These are phyloP conservation scores for Cadophora gregata DNA, from an alignment of 2,329 filamentous ascomycete genomes.

Conservation along the genomic window DNA sequence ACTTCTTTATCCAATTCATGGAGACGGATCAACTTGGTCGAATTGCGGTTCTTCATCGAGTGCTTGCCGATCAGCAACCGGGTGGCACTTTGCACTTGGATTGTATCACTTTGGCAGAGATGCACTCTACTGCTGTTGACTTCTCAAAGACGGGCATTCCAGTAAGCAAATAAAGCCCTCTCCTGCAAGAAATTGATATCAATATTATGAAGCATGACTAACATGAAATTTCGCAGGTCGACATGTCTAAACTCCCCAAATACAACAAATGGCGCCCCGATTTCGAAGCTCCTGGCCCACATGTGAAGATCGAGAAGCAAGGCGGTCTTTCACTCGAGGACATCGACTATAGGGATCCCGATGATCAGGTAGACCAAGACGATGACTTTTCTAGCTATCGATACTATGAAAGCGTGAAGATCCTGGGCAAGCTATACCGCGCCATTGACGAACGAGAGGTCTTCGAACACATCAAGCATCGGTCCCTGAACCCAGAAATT, in stretches of 20 bases:
- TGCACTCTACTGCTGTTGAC: constrained; percentile 76
- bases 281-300: constrained; percentile 58
- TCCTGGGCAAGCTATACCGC: constrained; percentile 74
- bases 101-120: constrained; percentile 61
- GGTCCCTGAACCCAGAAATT: constrained; percentile 22
- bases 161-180: constrained; percentile 48
- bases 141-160: constrained; percentile 77
- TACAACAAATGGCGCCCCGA: constrained; percentile 51
- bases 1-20: constrained; percentile 85
- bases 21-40: constrained; percentile 67
- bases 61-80: constrained; percentile 63
- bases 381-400: constrained; percentile 53
- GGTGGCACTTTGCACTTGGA: constrained; percentile 57
- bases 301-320: constrained; percentile 49
- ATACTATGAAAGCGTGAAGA: constrained; percentile 72
- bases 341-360: constrained; percentile 12
- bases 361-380: constrained; percentile 53
- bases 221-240: constrained; percentile 32
- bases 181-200: neutral
- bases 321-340: constrained; percentile 36
- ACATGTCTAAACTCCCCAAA: constrained; percentile 35
- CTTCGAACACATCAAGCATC: constrained; percentile 46
- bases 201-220: neutral
- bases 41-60: constrained; percentile 68
- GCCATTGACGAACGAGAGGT: constrained; percentile 75